Base-by-base conservation (phyloP, 805 yeast species). In the Hanseniaspora osmophila region DNA sequence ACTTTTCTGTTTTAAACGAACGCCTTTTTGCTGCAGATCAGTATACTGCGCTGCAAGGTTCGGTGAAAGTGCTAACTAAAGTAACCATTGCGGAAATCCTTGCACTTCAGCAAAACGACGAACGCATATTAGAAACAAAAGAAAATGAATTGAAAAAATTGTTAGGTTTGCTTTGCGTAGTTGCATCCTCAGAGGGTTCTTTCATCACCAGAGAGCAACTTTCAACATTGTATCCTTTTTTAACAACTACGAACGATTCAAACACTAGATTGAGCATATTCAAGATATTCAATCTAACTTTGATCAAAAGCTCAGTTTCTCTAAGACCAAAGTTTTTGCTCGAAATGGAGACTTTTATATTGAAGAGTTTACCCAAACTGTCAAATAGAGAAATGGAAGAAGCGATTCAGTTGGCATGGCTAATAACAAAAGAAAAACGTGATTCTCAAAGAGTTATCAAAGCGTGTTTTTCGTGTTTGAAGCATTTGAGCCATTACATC, bases 361-460 rank as follows among this genome's bases (percentile, higher is more conserved):
- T 83, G 49, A 65, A 65, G 32, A 63, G 74, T 30, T 58, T 84
- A 30, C 78, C 88, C 2, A 79, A 74, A 49, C 73, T 80, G 61
- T 73, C 69, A 44, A 68, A 70, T 0, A 66, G 58, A 47, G 92
- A 84, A 51, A 59, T 84, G 9, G 74, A 74, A n/a, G 79, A 78
- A 54, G 94, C 90, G 0, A 71, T 84, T 58, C 86, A 87, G 1
- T 69, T 84, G 47, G 61, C 76, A 3, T 78, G 86, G 81, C 60
- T 59, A 9, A 62, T 84, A 0, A 69, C 83, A 2, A 54, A 51
- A 2, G 60, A 72, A 52, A 65, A 69, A 37, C 61, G 67, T 1
- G 76, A 74, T 43, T 68, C 72, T 0, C 46, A 54, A 0, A 73
- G 74, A 49, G 53, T 84, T 4, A 74, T 77, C 0, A 74, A 71